phyloP scores from a whole-genome alignment of 2,329 filamentous ascomycete genomes.

The Lasiodiplodia gonubiensis region DNA sequence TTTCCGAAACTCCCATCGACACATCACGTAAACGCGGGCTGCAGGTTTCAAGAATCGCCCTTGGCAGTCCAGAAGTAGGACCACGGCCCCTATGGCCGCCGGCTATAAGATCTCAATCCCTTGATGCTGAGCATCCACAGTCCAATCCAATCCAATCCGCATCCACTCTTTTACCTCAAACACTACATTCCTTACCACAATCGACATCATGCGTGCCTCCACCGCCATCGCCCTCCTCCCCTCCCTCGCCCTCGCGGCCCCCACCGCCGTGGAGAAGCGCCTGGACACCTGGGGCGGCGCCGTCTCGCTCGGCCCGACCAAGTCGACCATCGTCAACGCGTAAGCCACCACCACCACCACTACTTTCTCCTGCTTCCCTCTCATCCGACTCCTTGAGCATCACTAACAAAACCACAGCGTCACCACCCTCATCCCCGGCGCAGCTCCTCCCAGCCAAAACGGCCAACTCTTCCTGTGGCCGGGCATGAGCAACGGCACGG shows the following conservation, averaged over 20 bases:
- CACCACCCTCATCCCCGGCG: conserved; percentile 51
- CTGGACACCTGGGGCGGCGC: conserved; percentile 47
- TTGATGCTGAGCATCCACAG: not conserved
- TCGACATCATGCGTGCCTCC: conserved; percentile 5
- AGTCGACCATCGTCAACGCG: conserved; percentile 48
- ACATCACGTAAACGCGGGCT: conserved; percentile 3
- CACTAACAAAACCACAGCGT: conserved; percentile 30
- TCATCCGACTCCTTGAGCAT: not conserved
- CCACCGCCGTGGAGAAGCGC: conserved; percentile 21
- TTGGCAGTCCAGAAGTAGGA: not conserved
- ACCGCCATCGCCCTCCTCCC: conserved; percentile 9
- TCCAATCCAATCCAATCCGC: no score
- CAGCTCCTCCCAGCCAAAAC: conserved; percentile 45
- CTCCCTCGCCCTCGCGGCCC: not conserved
- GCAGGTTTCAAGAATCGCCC: not conserved
- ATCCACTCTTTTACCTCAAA: not conserved
- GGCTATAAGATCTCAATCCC: not conserved
- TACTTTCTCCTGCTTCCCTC: not conserved
- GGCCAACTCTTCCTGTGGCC: conserved; percentile 52
- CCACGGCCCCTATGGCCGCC: not conserved
- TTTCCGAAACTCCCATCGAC: not conserved
- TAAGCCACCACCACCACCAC: no score
- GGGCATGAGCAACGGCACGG: conserved; percentile 54
- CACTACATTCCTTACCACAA: not conserved
- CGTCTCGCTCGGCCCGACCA: conserved; percentile 47